Conservation (phyloP, 2,329 filamentous ascomycete genomes). For the Penicillium sp. region DNA sequence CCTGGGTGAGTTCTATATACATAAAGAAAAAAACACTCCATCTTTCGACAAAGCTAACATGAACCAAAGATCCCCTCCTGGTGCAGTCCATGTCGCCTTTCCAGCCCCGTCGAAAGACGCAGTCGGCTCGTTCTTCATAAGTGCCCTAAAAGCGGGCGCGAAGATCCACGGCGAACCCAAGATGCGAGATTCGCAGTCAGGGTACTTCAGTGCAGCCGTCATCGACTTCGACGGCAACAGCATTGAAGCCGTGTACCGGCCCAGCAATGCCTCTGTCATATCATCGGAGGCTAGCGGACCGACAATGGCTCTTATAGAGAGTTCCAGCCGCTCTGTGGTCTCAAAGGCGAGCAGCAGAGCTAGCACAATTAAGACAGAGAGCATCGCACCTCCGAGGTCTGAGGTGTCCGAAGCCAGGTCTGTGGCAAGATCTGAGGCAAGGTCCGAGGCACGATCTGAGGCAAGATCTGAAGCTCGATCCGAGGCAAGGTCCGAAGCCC, state of each 20-base stretch:
- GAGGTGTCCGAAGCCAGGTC: conserved; percentile 15
- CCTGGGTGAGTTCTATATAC: conserved; percentile 51
- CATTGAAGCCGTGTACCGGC: conserved; percentile 71
- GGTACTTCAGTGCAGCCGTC: conserved; percentile 64
- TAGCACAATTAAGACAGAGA: conserved; percentile 32
- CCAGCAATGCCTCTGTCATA: conserved; percentile 28
- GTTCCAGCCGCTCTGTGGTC: conserved; percentile 35
- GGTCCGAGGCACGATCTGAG: background rate
- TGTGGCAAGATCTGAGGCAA: background rate
- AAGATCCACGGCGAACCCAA: conserved; percentile 59
- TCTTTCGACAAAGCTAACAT: conserved; percentile 14
- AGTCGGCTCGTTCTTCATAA: conserved; percentile 70
- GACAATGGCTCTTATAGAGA: conserved; percentile 39
- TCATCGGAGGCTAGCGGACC: conserved; percentile 33
- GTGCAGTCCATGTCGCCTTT: conserved; percentile 64
- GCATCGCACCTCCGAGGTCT: conserved; percentile 31
- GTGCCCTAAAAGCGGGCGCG: conserved; percentile 65
- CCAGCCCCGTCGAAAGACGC: conserved; percentile 64
- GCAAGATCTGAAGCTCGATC: background rate
- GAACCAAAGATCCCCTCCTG: conserved; percentile 46
- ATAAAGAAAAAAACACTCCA: background rate
- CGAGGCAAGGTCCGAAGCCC: background rate
- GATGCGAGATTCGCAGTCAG: conserved; percentile 52
- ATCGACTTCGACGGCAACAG: conserved; percentile 81
- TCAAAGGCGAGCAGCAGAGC: conserved; percentile 34